A percentile compares a stretch with the other conserved stretches of the same genome.
Evolutionary conservation across 2,329 filamentous ascomycete genomes (phyloP).

Genomic region (Aspergillus sp.): DNA sequence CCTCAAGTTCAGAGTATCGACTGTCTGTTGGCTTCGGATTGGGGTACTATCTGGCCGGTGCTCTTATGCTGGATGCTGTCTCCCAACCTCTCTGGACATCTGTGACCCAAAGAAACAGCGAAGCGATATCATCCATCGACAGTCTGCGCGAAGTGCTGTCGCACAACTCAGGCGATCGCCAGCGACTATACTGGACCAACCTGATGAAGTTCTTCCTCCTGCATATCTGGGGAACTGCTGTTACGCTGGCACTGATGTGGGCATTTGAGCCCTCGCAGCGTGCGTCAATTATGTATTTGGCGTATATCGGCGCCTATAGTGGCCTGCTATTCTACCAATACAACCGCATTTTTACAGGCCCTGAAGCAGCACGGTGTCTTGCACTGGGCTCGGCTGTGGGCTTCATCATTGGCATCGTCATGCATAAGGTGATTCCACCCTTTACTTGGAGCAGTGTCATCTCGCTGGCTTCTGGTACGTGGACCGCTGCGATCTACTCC

Average conservation of each 20-base stretch:
- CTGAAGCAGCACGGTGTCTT: conserved; percentile 32
- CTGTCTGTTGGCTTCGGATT: conserved; percentile 55
- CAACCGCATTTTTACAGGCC: conserved; percentile 52
- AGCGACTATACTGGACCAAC: conserved; percentile 51
- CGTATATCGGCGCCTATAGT: conserved; percentile 50
- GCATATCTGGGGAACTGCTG: conserved; percentile 52
- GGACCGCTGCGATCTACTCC: conserved; percentile 52
- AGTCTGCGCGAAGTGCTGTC: conserved; percentile 26
- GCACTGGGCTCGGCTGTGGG: conserved; percentile 44
- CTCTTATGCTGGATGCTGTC: conserved; percentile 55
- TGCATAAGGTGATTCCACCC: conserved; percentile 37
- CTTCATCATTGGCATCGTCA: conserved; percentile 44
- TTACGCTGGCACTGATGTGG: conserved; percentile 52
- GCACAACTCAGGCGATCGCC: conserved; percentile 43
- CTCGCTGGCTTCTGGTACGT: conserved; percentile 49
- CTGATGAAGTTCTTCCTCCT: conserved; percentile 50
- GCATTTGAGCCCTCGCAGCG: conserved; percentile 44
- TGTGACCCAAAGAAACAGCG: conserved; percentile 4
- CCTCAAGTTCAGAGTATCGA: conserved; percentile 39
- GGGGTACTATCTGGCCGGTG: conserved; percentile 56
- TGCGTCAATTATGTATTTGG: conserved; percentile 50
- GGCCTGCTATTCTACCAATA: conserved; percentile 55
- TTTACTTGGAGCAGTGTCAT: conserved; percentile 50
- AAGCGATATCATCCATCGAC: conserved; percentile 4
- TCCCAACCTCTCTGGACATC: conserved; percentile 17